Conservation (phyloP, 176 grass and related monocot genomes). For the Oryza brachyantha region DNA sequence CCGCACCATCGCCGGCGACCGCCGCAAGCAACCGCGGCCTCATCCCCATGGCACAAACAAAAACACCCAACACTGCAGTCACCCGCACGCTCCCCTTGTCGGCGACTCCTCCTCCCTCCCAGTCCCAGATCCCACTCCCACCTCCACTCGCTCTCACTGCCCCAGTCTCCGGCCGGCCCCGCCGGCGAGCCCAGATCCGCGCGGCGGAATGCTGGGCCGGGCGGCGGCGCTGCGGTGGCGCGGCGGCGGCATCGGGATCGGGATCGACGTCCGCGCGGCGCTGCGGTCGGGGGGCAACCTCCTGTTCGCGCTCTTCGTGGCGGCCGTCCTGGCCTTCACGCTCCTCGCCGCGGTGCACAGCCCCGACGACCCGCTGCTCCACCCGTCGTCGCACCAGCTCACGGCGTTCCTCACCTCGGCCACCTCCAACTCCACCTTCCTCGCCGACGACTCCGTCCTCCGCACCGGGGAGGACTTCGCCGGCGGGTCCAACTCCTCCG, state of each 20-base stretch:
- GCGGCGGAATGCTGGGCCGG: conserved; percentile 45
- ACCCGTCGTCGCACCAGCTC: conserved; percentile 67
- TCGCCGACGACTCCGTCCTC: conserved; percentile 69
- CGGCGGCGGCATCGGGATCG: background rate
- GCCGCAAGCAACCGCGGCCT: background rate
- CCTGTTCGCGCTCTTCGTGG: conserved; percentile 87
- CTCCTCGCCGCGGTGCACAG: conserved; percentile 81
- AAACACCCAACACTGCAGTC: background rate
- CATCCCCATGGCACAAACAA: background rate
- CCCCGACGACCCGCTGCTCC: conserved; percentile 88
- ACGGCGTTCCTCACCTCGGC: conserved; percentile 85
- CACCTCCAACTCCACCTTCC: conserved; percentile 77
- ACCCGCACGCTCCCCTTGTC: background rate
- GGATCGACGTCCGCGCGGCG: conserved; percentile 44
- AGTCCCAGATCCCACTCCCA: conserved; percentile 38
- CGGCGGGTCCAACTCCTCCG: background rate
- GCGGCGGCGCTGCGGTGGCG: background rate
- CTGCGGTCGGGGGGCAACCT: conserved; percentile 68
- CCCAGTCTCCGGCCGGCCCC: background rate
- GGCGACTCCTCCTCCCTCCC: conserved; percentile 8
- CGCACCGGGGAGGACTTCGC: conserved; percentile 90
- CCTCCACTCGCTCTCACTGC: background rate
- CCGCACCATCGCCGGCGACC: background rate
- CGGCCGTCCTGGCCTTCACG: conserved; percentile 83
- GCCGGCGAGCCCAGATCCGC: conserved; percentile 31